Evolutionary conservation across 2,329 filamentous ascomycete species (phyloP).

Genomic region (Cercospora sojina): DNA sequence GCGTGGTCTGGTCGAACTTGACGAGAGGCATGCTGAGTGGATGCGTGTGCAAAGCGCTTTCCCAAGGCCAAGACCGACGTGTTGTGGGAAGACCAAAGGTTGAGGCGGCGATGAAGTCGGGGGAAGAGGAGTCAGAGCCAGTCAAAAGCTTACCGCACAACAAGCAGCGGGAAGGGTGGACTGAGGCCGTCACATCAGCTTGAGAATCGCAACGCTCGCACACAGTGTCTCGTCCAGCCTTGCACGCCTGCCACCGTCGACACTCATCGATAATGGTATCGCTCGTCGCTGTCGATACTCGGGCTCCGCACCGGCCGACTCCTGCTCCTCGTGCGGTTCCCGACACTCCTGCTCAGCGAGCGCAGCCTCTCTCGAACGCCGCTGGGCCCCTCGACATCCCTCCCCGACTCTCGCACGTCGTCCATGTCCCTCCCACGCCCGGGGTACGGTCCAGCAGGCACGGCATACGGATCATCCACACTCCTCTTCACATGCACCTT

Average conservation of each 20-base stretch:
- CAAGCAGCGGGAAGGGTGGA: not conserved
- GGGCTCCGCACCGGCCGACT: conserved; percentile 16
- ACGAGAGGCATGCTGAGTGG: not conserved
- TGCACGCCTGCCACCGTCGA: not conserved
- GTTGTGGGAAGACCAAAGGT: not conserved
- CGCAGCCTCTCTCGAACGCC: conserved; percentile 17
- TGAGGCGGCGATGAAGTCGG: not conserved
- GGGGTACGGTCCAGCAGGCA: conserved; percentile 19
- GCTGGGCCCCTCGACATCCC: conserved; percentile 10
- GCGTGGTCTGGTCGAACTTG: conserved; percentile 1
- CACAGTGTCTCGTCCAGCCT: not conserved
- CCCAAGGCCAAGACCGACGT: not conserved
- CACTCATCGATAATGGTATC: conserved; percentile 13
- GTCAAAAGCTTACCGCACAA: conserved; percentile 1
- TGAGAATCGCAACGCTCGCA: not conserved
- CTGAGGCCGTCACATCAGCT: not conserved
- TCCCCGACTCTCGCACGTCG: conserved; percentile 18
- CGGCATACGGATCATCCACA: conserved; percentile 9
- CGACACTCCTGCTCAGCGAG: conserved; percentile 17
- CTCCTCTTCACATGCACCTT: conserved; percentile 21
- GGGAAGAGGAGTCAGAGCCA: not conserved
- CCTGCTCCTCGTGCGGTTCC: conserved; percentile 8
- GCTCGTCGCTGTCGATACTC: conserved; percentile 19
- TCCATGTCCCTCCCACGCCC: conserved; percentile 19
- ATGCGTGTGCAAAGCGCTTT: not conserved